Evolutionary conservation across 176 grass and related monocot species (phyloP).

Genomic region (Miscanthus lutarioriparius): DNA sequence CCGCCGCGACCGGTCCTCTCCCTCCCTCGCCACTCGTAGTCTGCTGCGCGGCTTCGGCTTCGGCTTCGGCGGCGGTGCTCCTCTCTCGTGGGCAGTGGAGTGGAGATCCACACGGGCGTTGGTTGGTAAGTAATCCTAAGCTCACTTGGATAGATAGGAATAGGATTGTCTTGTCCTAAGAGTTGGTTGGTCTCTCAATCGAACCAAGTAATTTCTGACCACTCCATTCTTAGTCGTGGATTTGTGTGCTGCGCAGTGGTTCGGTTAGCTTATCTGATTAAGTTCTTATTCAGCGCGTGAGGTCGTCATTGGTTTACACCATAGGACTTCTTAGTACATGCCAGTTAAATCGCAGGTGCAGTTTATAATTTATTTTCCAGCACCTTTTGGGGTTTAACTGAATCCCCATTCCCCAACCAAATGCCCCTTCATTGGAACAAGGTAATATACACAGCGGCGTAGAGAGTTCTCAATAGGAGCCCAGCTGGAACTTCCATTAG

Average conservation of each 20-base stretch:
- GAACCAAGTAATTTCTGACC: background rate
- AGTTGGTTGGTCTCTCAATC: background rate
- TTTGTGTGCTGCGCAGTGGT: background rate
- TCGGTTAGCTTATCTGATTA: background rate
- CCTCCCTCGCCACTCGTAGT: background rate
- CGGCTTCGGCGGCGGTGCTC: background rate
- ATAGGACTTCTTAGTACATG: background rate
- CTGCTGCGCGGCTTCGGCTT: background rate
- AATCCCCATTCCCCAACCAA: conserved; percentile 7
- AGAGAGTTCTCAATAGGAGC: background rate
- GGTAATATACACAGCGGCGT: background rate
- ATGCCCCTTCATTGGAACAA: background rate
- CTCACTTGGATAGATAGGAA: background rate
- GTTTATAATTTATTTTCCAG: background rate
- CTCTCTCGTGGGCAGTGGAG: background rate
- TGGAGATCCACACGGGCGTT: background rate
- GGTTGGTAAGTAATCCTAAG: conserved; percentile 16
- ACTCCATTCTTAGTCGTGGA: background rate
- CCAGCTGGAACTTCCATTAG: background rate
- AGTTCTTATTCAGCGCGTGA: background rate
- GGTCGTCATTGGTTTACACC: background rate
- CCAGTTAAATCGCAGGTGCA: background rate
- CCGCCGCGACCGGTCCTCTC: background rate
- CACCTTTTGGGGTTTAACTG: background rate
- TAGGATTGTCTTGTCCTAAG: background rate